Evolutionary conservation across 1,284 basidiomycete genomes (phyloP), one percentile per base, ranked within the genome.

Genomic region (Lignosus rhinocerotis): DNA sequence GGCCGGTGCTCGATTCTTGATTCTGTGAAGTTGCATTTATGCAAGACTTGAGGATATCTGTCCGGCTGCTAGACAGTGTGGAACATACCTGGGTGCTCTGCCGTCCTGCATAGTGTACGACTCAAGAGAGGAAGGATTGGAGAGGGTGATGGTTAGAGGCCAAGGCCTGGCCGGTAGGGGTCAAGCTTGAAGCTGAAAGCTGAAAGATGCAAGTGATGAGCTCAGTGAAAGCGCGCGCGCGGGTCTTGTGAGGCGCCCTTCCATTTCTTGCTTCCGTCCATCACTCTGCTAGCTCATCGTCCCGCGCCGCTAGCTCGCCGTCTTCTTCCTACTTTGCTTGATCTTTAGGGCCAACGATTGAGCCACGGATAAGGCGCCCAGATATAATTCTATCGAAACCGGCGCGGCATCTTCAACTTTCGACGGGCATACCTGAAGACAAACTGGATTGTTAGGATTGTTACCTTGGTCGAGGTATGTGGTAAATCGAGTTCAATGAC

Each of bases 41-140:
- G 11, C 19, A 10, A 48, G 19, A 11, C 0, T 48, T 11, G 19
- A 0, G 8, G 44, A 12, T 12, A 25, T 25, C 25, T 25, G 4
- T 25, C 25, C 25, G 25, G 6, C 1, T 12, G 1, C 5, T 12
- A 21, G 6, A 0, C 11, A 10, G 14, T 25, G 16, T 16, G 55
- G 4, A 19, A 43, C 65, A 19, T 63, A 82, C 82, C 80, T 78
- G 60, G 80, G 82, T 38, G 81, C 81, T 56, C 82, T 76, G 50
- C 81, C 82, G 72, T 84, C 81, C 65, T 83, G 80, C 81, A 83
- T 83, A 30, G 25, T 4, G 25, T 25, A 25, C 25, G 4, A 25
- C 25, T 25, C 2, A 25, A 25, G 25, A 25, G 25, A 25, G 25
- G 25, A 25, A 25, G 25, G 25, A 42, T 63, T 45, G 21, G 10